Percentiles rank a stretch among this genome's conserved stretches.
Evolutionary conservation across 306 rosid genomes (phyloP).

Genomic region (Trichosanthes truncata): DNA sequence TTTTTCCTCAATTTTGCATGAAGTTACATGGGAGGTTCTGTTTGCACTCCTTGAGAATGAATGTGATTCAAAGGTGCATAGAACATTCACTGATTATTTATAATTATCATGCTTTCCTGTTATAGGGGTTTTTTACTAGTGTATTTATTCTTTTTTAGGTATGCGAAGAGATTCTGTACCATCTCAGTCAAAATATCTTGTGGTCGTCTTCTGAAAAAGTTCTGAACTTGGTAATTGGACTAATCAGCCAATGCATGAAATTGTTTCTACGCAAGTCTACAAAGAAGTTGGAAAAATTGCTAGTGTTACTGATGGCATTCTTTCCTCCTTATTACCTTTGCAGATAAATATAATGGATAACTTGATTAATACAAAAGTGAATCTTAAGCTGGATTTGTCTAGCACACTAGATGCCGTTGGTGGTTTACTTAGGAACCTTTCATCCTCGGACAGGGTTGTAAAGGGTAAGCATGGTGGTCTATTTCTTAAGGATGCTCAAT

Average conservation of each 20-base stretch:
- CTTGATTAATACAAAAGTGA: constrained; percentile 39
- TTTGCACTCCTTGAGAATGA: constrained; percentile 55
- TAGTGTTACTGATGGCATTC: constrained; percentile 4
- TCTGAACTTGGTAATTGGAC: constrained; percentile 45
- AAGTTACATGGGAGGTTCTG: constrained; percentile 58
- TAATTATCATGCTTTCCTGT: background rate
- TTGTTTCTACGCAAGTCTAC: background rate
- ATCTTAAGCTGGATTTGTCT: constrained; percentile 49
- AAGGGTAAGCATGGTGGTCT: constrained; percentile 26
- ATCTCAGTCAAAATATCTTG: constrained; percentile 59
- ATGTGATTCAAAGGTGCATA: constrained; percentile 52
- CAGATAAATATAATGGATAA: constrained; percentile 49
- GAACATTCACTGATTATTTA: constrained; percentile 6
- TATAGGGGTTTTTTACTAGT: background rate
- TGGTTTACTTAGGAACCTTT: constrained; percentile 45
- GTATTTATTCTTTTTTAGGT: constrained; percentile 36
- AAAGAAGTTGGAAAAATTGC: background rate
- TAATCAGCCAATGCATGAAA: constrained; percentile 4
- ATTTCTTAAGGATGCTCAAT: constrained; percentile 28
- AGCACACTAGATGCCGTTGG: constrained; percentile 33
- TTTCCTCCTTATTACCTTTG: constrained; percentile 18
- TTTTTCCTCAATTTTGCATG: constrained; percentile 53
- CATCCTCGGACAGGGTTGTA: constrained; percentile 29
- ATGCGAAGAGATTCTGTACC: constrained; percentile 43
- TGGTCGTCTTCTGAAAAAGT: constrained; percentile 59